Percentiles rank a stretch among this genome's conserved stretches.
Conservation (phyloP, 306 rosid species). For the Leucaena leucocephala region DNA sequence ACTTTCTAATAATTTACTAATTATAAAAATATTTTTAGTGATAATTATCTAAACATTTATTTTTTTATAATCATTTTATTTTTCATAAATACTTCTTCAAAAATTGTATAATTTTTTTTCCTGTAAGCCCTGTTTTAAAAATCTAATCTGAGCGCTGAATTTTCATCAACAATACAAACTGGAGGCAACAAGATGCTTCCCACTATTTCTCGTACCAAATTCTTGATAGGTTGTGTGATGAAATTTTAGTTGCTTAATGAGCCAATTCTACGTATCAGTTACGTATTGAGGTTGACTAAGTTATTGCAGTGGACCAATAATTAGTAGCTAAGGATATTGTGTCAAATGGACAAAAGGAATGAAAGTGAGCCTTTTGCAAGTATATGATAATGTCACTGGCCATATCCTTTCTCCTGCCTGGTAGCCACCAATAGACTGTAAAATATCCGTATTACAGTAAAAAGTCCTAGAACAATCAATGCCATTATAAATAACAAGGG, state of each 20-base stretch:
- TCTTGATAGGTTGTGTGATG: neutral
- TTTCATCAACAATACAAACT: neutral
- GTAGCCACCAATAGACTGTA: constrained; percentile 98
- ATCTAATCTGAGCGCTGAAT: too few relatives aligned
- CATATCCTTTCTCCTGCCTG: constrained; percentile 97
- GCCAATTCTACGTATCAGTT: constrained; percentile 13
- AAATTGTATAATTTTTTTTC: too few relatives aligned
- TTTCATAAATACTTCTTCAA: too few relatives aligned
- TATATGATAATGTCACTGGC: constrained; percentile 99
- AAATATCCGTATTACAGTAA: constrained; percentile 92
- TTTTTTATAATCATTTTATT: too few relatives aligned
- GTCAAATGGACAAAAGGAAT: constrained; percentile 16
- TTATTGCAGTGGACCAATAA: constrained; percentile 26
- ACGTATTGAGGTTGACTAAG: neutral
- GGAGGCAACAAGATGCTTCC: constrained; percentile 26
- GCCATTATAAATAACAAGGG: constrained; percentile 87
- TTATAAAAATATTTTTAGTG: too few relatives aligned
- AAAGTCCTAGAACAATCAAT: constrained; percentile 83
- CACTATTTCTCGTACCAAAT: neutral
- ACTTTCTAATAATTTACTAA: too few relatives aligned
- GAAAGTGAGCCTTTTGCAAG: constrained; percentile 65
- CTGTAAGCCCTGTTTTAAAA: too few relatives aligned
- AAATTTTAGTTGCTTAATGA: neutral
- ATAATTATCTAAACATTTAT: too few relatives aligned
- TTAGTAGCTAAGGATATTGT: neutral